These are phyloP conservation scores for Tilletia setariae DNA, from an alignment of 1,284 basidiomycete genomes.

Conservation along the genomic window DNA sequence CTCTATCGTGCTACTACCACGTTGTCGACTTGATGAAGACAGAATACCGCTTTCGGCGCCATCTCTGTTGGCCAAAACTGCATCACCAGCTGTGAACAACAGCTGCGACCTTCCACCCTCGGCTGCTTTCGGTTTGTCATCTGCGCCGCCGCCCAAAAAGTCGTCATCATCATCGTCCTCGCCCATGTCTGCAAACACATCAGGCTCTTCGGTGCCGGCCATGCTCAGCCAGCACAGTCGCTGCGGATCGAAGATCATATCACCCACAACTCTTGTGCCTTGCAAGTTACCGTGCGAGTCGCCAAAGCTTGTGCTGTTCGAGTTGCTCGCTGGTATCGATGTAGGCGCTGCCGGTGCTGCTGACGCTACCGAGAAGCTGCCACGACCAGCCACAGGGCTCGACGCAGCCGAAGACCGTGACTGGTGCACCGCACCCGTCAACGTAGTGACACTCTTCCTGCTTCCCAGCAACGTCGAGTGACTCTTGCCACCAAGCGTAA, in stretches of 20 bases:
- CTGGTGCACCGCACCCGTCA: no score
- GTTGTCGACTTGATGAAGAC: not conserved
- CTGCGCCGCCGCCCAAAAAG: no score
- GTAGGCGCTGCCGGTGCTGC: not conserved
- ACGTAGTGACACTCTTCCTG: no score
- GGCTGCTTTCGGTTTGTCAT: no score
- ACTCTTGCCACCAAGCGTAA: not conserved
- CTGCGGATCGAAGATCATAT: conserved; percentile 92
- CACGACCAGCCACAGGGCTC: not conserved
- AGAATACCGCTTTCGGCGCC: not conserved
- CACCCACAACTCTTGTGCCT: conserved; percentile 80
- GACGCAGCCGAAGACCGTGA: not conserved
- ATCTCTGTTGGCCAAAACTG: not conserved
- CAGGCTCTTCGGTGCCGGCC: conserved; percentile 72
- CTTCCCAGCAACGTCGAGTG: no score
- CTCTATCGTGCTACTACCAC: no score
- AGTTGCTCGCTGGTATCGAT: no score
- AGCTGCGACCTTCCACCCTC: no score
- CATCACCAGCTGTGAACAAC: not conserved
- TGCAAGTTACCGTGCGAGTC: not conserved
- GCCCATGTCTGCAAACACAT: conserved; percentile 32
- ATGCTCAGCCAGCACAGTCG: conserved; percentile 85
- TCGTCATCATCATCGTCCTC: conserved; percentile 11
- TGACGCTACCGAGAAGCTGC: no score
- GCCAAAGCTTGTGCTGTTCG: not conserved